Base-by-base conservation (phyloP, 495 filamentous ascomycete genomes). In the Podospora pseudocomata region DNA sequence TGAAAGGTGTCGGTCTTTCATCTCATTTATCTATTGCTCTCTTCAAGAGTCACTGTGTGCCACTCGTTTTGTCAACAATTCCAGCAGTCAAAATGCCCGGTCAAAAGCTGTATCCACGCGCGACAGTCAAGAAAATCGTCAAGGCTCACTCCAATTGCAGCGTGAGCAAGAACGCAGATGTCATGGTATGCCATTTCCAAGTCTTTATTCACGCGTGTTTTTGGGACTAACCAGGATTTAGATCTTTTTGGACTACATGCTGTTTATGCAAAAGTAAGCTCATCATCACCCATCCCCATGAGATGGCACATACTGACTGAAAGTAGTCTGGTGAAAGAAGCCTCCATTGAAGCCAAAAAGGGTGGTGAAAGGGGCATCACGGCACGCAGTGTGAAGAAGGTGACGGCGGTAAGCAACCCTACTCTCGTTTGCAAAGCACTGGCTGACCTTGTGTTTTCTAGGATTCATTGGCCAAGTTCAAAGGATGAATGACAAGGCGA, bases 161-260 rank as follows among this genome's bases (percentile, higher is more conserved):
- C 65, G 78, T 96, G 69, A 91, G 89, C 82, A 94, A 93, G 78
- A 94, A 96, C 73, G 89, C 88, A 58, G 94, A 97, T 80, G 88
- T 96, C 66, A 80, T 94, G 82, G 92, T 97, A 86, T 68, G 69
- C 68, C 26, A 27, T 66, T 28, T 27, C 2, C 7, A 13, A 49
- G 39, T 11, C 1, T 5, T 34, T 20, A 34, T 20, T 65, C 68
- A 20, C 66, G 63, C 66, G 65, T 70, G 69, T 67, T 59, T 55
- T 64, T 23, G 64, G 70, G 28, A 72, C 71, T 30, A 18, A 18
- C 15, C 44, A 6, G 7, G 57, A 15, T 58, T 27, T 69, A 95
- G 92, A 90, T 95, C 26, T 96, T 93, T 74, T 83, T 97, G 44
- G 91, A 97, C 73, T 97, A 97, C 74, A 89, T 91, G 74, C 84